Conservation (phyloP, 2,329 filamentous ascomycete genomes). For the Aquanectria penicillioides region DNA sequence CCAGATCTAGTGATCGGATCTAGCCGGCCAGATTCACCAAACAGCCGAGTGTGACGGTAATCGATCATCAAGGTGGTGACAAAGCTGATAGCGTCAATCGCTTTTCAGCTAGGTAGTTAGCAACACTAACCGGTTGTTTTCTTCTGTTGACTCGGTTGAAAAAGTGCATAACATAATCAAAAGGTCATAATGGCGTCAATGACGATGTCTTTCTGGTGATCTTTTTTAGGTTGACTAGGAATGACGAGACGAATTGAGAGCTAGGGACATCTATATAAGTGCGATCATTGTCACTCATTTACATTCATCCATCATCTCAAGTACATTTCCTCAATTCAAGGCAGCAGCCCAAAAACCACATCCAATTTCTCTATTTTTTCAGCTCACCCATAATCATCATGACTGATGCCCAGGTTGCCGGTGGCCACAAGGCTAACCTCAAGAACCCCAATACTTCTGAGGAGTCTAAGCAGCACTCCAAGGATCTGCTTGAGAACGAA, state of each 20-base stretch:
- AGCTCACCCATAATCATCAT: conserved; percentile 48
- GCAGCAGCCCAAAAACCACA: background rate
- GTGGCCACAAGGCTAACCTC: conserved; percentile 68
- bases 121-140: background rate
- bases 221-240: background rate
- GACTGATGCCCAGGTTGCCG: conserved; percentile 62
- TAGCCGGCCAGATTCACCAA: background rate
- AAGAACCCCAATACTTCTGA: conserved; percentile 66
- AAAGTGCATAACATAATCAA: no score
- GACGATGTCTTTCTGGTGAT: background rate
- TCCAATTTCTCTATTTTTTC: background rate
- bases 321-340: background rate
- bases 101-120: background rate
- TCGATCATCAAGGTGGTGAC: background rate
- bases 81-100: background rate
- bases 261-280: conserved; percentile 29
- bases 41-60: background rate
- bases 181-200: conserved; percentile 36
- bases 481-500: conserved; percentile 61
- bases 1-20: conserved; percentile 1
- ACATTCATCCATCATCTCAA: background rate
- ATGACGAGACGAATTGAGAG: background rate
- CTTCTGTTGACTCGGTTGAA: background rate
- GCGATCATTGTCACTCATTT: background rate
- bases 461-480: conserved; percentile 65